These are phyloP conservation scores for Alternaria triticina DNA, from an alignment of 2,329 filamentous ascomycete genomes.

Conservation along the genomic window DNA sequence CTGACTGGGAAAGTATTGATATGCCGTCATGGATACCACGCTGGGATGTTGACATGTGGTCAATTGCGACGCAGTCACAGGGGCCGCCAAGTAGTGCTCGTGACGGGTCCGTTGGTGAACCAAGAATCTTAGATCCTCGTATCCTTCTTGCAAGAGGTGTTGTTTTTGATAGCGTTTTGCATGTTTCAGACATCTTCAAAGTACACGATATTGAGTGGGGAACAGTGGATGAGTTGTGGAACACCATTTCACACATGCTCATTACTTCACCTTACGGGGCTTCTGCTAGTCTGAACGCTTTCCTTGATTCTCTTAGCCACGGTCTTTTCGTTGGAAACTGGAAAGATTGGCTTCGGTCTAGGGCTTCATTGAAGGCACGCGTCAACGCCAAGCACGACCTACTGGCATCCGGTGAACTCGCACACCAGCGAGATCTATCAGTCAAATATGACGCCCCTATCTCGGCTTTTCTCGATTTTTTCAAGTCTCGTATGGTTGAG, in stretches of 20 bases:
- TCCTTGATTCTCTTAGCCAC: neutral
- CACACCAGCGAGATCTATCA: neutral
- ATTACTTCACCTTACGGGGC: neutral
- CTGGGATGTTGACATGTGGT: neutral
- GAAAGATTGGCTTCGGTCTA: too few relatives aligned
- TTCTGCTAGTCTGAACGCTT: neutral
- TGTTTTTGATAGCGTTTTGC: neutral
- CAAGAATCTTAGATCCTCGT: neutral
- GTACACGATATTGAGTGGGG: neutral
- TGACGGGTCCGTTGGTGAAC: neutral
- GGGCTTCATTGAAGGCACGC: neutral
- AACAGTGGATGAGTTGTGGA: neutral
- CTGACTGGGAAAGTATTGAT: neutral
- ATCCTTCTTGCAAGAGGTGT: neutral
- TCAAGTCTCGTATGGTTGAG: rapidly evolving
- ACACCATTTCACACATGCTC: neutral
- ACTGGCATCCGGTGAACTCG: neutral
- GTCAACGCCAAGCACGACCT: neutral
- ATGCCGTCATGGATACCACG: neutral
- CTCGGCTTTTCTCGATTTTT: neutral
- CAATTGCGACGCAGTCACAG: too few relatives aligned
- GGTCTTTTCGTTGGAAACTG: too few relatives aligned
- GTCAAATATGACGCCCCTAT: neutral
- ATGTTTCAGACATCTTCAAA: neutral
- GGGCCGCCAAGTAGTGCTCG: too few relatives aligned